Conservation (phyloP, 75 land plant species). For the Ceratopteris richardii region DNA sequence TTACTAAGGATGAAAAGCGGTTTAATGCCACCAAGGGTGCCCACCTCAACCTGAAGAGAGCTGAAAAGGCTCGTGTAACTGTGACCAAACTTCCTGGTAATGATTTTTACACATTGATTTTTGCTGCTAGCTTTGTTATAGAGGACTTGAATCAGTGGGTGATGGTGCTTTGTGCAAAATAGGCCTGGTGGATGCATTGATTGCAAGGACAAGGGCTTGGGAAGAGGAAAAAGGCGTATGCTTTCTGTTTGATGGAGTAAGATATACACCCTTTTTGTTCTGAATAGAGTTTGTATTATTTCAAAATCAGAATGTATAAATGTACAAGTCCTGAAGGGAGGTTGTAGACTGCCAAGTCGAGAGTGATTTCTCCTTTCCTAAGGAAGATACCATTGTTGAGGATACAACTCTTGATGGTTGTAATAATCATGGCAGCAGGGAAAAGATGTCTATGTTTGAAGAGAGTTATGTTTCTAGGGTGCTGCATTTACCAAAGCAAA, state of each 20-base stretch:
- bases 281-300: neutral
- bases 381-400: too few species aligned
- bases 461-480: too few species aligned
- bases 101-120: neutral
- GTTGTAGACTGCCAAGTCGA: too few species aligned
- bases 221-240: conserved; percentile 67
- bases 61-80: conserved; percentile 80
- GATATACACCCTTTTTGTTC: neutral
- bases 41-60: conserved; percentile 94
- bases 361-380: too few species aligned
- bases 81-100: conserved; percentile 92
- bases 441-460: too few species aligned
- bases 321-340: too few species aligned
- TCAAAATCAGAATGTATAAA: neutral
- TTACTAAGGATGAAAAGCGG: conserved; percentile 90
- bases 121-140: conserved; percentile 22
- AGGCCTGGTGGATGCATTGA: conserved; percentile 82
- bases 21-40: conserved; percentile 85
- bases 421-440: too few species aligned
- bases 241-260: conserved; percentile 78
- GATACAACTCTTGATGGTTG: too few species aligned
- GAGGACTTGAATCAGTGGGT: too few species aligned
- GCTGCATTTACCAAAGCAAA: too few species aligned
- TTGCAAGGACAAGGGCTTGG: conserved; percentile 79
- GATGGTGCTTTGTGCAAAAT: too few species aligned